Percentiles rank a stretch among this genome's conserved stretches.
Conservation (phyloP, 768 basidiomycete genomes). For the Udeniomyces megalosporus region DNA sequence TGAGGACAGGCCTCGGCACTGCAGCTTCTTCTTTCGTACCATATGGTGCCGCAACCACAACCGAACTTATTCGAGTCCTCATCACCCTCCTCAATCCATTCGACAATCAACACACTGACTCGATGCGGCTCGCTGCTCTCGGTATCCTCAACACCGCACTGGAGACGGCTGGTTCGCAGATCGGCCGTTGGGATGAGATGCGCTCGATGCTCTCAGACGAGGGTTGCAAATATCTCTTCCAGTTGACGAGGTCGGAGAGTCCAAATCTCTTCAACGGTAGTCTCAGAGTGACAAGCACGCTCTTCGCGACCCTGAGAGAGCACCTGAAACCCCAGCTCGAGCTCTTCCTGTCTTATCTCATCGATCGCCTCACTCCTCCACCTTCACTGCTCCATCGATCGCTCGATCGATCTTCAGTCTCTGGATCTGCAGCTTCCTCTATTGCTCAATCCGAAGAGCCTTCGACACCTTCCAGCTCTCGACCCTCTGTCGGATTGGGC, state of each 20-base stretch:
- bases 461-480: conserved; percentile 22
- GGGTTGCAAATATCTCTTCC: conserved; percentile 88
- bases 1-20: too few species aligned
- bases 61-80: conserved; percentile 83
- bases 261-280: conserved; percentile 58
- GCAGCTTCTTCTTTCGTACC: conserved; percentile 26
- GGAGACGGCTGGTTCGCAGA: conserved; percentile 59
- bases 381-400: conserved; percentile 20
- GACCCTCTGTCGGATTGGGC: conserved; percentile 18
- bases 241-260: conserved; percentile 77
- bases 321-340: conserved; percentile 89
- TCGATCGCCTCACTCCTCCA: conserved; percentile 63
- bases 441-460: conserved; percentile 31
- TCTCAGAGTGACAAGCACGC: conserved; percentile 68
- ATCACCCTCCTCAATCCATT: conserved; percentile 89
- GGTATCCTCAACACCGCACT: conserved; percentile 74
- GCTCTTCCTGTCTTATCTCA: conserved; percentile 80
- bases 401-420: conserved; percentile 20
- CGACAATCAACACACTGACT: conserved; percentile 89
- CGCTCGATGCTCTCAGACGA: conserved; percentile 62
- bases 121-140: conserved; percentile 76
- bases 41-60: conserved; percentile 82
- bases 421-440: conserved; percentile 19
- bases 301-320: conserved; percentile 70
- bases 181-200: conserved; percentile 64